A percentile compares a stretch with the other conserved stretches of the same genome.
Evolutionary conservation across 768 basidiomycete species (phyloP).

Genomic region (Mycena galopus): DNA sequence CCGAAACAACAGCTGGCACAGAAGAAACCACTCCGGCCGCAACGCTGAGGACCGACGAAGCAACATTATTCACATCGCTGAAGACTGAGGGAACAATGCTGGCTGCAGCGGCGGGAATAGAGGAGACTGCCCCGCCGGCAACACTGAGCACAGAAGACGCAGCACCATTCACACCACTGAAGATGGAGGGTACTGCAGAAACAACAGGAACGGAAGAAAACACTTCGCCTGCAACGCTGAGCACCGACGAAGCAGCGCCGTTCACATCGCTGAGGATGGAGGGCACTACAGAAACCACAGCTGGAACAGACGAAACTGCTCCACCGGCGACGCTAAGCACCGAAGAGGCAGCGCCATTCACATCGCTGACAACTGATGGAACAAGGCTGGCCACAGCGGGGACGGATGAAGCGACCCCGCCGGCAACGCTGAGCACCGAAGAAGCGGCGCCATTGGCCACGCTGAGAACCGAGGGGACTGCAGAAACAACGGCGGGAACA

Average conservation of each 20-base stretch:
- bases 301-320: background rate
- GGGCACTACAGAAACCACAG: background rate
- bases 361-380: background rate
- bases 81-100: background rate
- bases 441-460: background rate
- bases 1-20: background rate
- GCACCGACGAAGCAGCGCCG: background rate
- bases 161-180: background rate
- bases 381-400: too few species aligned
- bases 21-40: background rate
- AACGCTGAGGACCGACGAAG: background rate
- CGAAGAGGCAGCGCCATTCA: background rate
- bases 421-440: background rate
- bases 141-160: background rate
- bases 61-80: background rate
- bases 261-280: background rate
- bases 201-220: background rate
- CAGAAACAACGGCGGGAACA: background rate
- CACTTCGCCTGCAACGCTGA: background rate
- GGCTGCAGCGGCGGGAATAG: background rate
- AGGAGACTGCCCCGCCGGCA: background rate
- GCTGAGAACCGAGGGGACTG: background rate
- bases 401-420: background rate
- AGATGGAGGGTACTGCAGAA: background rate
- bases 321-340: background rate